Conservation (phyloP, 345 rosid species). For the Punica granatum region DNA sequence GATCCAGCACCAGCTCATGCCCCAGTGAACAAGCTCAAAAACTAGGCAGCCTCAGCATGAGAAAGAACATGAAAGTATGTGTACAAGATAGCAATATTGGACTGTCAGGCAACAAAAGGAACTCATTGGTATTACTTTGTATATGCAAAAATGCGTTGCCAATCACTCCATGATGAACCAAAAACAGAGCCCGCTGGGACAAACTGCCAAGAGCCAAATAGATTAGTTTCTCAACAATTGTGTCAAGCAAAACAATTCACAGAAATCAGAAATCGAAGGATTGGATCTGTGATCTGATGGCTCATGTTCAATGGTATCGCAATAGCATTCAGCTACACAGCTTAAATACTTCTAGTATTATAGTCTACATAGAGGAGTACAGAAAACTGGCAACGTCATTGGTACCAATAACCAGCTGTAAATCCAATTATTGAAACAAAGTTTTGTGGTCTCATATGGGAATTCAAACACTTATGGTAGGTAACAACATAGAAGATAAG, state of each 20-base stretch:
- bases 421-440: background rate
- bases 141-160: conserved; percentile 55
- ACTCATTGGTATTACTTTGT: conserved; percentile 39
- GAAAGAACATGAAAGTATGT: background rate
- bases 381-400: background rate
- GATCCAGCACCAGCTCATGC: background rate
- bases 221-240: background rate
- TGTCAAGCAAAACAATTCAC: background rate
- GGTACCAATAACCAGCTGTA: background rate
- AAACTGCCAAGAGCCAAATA: conserved; percentile 32
- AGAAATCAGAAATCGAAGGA: background rate
- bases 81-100: background rate
- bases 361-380: background rate
- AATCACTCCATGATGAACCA: conserved; percentile 70
- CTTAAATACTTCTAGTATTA: background rate
- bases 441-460: background rate
- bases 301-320: background rate
- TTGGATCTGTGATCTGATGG: background rate
- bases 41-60: background rate
- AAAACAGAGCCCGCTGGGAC: conserved; percentile 66
- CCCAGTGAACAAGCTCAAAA: background rate
- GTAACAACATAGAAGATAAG: background rate
- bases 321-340: background rate
- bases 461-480: background rate
- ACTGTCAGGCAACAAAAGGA: background rate